These are phyloP conservation scores for Macadamia tetraphylla DNA, from an alignment of 164 flowering plant genomes.

Conservation along the genomic window DNA sequence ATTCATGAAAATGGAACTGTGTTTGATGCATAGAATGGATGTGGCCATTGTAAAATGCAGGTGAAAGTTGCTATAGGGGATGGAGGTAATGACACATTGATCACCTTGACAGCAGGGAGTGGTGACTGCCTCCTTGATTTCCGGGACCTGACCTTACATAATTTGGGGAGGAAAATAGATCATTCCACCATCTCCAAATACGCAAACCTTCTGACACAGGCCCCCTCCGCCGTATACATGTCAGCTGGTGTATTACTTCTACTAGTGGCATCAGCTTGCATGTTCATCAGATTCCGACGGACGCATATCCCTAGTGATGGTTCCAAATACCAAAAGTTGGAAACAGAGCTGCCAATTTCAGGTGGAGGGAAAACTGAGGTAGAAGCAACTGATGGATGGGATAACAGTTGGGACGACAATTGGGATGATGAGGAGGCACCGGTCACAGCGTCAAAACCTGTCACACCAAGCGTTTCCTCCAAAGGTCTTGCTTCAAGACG, in stretches of 20 bases:
- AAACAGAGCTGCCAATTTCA: conserved; percentile 52
- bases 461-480: conserved; percentile 59
- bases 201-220: conserved; percentile 13
- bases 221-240: conserved; percentile 19
- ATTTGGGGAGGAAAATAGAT: conserved; percentile 16
- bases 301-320: conserved; percentile 17
- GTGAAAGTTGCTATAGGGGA: conserved; percentile 43
- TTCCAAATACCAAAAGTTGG: conserved; percentile 55
- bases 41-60: conserved; percentile 27
- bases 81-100: conserved; percentile 22
- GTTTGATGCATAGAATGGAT: neutral
- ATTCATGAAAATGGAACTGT: neutral
- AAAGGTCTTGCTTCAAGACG: conserved; percentile 61
- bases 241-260: conserved; percentile 26
- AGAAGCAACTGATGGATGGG: conserved; percentile 55
- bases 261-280: conserved; percentile 28
- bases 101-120: conserved; percentile 32
- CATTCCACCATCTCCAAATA: conserved; percentile 11
- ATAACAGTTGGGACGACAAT: conserved; percentile 61
- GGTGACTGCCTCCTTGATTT: conserved; percentile 52
- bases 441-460: conserved; percentile 47
- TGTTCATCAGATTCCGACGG: conserved; percentile 24
- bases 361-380: conserved; percentile 22
- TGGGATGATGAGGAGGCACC: conserved; percentile 88
- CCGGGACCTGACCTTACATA: conserved; percentile 26